Conservation (phyloP, 1,284 basidiomycete species). For the Rhodofomes roseus region DNA sequence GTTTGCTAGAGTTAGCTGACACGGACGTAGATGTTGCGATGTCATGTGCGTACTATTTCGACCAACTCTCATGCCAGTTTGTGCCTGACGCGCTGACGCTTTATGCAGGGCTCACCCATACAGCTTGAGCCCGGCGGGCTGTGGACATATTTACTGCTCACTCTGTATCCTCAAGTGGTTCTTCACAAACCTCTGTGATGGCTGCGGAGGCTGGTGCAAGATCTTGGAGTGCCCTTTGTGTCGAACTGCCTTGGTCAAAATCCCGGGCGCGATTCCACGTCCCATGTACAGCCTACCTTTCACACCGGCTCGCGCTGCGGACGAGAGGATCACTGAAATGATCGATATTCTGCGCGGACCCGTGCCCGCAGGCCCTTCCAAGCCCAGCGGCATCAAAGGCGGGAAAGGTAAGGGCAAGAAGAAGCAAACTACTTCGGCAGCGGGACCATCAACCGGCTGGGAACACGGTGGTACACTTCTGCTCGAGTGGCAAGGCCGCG, state of each 20-base stretch:
- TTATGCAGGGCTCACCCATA: constrained; percentile 51
- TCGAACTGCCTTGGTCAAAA: constrained; percentile 40
- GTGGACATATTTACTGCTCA: constrained; percentile 65
- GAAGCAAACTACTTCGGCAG: not conserved
- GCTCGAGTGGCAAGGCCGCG: constrained; percentile 17
- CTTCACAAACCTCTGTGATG: constrained; percentile 56
- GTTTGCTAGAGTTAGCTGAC: not conserved
- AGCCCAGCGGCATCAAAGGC: not conserved
- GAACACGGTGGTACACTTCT: constrained; percentile 8
- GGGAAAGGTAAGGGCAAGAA: constrained; percentile 2
- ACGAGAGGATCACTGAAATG: constrained; percentile 43
- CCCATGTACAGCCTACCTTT: constrained; percentile 52
- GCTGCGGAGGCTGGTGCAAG: constrained; percentile 64
- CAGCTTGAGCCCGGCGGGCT: constrained; percentile 47
- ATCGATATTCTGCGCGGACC: constrained; percentile 37
- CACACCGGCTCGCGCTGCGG: constrained; percentile 54
- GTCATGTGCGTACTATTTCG: not conserved
- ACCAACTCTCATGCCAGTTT: not conserved
- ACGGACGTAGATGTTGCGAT: not conserved
- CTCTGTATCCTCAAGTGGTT: constrained; percentile 63
- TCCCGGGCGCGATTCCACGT: constrained; percentile 47
- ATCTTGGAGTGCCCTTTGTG: constrained; percentile 64
- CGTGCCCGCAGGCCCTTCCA: not conserved
- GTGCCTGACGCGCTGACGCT: not conserved
- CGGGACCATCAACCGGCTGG: constrained; percentile 10